phyloP scores from a whole-genome alignment of 129 eudicot species.

The Silybum marianum region DNA sequence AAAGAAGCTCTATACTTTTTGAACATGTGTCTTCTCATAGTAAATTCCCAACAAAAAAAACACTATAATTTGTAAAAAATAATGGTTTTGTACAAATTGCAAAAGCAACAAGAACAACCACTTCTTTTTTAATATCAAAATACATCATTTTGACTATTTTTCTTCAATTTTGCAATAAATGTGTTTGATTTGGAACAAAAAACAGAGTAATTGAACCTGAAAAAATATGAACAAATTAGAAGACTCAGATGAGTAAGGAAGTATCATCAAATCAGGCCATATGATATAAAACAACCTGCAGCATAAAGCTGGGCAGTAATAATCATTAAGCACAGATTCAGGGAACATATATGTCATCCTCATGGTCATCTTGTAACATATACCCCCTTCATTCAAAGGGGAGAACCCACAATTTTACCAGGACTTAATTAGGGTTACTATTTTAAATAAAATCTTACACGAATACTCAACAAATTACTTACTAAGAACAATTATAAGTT shows the following conservation, averaged over 20 bases:
- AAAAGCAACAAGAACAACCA: not conserved
- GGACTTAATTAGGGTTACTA: constrained; percentile 3
- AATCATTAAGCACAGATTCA: constrained; percentile 7
- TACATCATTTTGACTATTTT: not conserved
- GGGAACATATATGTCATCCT: constrained; percentile 11
- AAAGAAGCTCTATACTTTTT: not conserved
- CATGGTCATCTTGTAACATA: constrained; percentile 21
- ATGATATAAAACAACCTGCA: constrained; percentile 20
- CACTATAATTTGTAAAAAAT: not conserved
- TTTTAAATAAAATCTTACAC: not conserved
- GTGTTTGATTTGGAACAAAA: not conserved
- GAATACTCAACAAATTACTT: not conserved
- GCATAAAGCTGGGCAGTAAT: constrained; percentile 28
- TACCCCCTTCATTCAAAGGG: not conserved
- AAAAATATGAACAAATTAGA: not conserved
- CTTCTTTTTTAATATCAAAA: not conserved
- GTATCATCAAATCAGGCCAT: constrained; percentile 20
- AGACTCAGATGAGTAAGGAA: constrained; percentile 41
- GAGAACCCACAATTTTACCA: not conserved
- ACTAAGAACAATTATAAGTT: not conserved
- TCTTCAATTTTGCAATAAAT: not conserved
- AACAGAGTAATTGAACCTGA: not conserved
- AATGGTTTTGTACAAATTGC: not conserved
- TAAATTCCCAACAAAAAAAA: not conserved
- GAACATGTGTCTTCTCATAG: not conserved